phyloP scores from a whole-genome alignment of 768 basidiomycete species.

The Kwoniella mangroviensis region DNA sequence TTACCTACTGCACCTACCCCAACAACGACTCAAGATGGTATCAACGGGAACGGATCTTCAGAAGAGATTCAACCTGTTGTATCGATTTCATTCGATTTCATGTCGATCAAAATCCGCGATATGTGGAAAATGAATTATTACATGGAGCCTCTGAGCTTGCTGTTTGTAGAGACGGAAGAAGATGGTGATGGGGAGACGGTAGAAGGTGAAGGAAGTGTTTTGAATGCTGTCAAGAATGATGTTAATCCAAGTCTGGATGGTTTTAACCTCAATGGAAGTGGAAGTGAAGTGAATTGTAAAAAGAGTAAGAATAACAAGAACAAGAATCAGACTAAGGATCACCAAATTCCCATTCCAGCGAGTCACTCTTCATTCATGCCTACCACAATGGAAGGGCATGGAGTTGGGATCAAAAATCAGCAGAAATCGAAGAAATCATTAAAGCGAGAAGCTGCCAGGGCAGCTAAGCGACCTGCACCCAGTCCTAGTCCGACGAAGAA shows the following conservation, averaged over 20 bases:
- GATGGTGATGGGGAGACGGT: slow-evolving; percentile 31
- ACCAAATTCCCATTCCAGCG: neutral
- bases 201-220: slow-evolving; percentile 39
- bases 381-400: neutral
- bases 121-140: slow-evolving; percentile 88
- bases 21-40: slow-evolving; percentile 27
- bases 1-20: slow-evolving; percentile 50
- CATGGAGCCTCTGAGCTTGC: slow-evolving; percentile 67
- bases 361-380: neutral
- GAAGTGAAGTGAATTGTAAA: neutral
- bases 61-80: slow-evolving; percentile 60
- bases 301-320: neutral
- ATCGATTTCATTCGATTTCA: slow-evolving; percentile 81
- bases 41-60: neutral
- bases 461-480: neutral
- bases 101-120: slow-evolving; percentile 71
- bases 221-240: slow-evolving; percentile 23
- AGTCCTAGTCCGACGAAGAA: slow-evolving; percentile 1
- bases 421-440: slow-evolving; percentile 11
- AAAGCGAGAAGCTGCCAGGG: slow-evolving; percentile 11
- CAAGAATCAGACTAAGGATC: neutral
- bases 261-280: neutral
- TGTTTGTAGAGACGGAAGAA: slow-evolving; percentile 56
- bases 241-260: slow-evolving; percentile 30
- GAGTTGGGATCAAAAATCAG: neutral